phyloP scores from a whole-genome alignment of 2,329 filamentous ascomycete species.

The Aspergillus chevalieri region DNA sequence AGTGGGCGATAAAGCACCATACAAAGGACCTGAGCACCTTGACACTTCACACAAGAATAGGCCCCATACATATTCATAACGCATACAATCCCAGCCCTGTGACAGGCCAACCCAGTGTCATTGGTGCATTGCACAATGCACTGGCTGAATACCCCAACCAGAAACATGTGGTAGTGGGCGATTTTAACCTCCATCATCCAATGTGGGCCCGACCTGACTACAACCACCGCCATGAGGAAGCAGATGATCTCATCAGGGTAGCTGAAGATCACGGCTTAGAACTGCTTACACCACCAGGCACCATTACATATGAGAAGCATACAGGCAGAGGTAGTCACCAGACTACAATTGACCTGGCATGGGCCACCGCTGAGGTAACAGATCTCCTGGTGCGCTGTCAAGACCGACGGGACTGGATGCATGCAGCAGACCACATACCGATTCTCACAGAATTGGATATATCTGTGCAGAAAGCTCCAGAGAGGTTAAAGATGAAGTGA shows the following conservation, averaged over 20 bases:
- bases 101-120: background rate
- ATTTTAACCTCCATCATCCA: constrained; percentile 7
- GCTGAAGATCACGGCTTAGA: background rate
- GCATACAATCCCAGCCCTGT: constrained; percentile 12
- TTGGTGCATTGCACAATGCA: background rate
- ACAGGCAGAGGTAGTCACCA: background rate
- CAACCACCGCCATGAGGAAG: background rate
- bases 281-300: constrained; percentile 1
- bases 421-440: constrained; percentile 2
- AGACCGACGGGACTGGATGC: background rate
- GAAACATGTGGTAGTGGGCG: constrained; percentile 1
- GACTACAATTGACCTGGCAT: constrained; percentile 5
- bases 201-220: constrained; percentile 1
- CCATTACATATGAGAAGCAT: constrained; percentile 1
- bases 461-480: background rate
- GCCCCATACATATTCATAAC: constrained; percentile 11
- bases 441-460: constrained; percentile 2
- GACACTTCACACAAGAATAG: background rate
- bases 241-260: constrained; percentile 1
- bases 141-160: background rate
- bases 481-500: background rate
- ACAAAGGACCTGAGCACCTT: constrained; percentile 15
- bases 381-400: constrained; percentile 1
- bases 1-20: constrained; percentile 10
- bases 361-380: background rate